Base-by-base conservation (phyloP, 2,329 filamentous ascomycete species). In the Hypoxylon sp. region DNA sequence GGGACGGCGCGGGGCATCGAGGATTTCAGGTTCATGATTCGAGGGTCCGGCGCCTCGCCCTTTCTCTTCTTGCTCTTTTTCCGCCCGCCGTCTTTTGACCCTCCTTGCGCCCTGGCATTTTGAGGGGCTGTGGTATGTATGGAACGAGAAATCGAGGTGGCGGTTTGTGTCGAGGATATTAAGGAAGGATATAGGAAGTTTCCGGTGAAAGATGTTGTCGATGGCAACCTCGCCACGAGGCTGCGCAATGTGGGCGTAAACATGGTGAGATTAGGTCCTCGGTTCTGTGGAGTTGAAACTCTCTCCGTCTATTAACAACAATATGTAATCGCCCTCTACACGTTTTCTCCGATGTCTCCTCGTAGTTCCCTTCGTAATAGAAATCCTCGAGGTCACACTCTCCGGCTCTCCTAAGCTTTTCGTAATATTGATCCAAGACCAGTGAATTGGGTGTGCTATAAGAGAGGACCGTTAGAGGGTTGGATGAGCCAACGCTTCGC, bases 1-100 rank as follows among this genome's bases (percentile, higher is more conserved):
- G 80, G 81, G 1, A 78, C 75, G n/a, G 69, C 70, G 20, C 77
- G 76, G 61, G 78, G 78, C 69, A 79, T 77, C 56, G 78, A 76
- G 41, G 72, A 65, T 50, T 72, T 74, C 51, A 80, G 71, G 51
- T 73, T 75, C 38, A 67, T 59, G 63, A 80, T 73, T 57, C 75
- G 73, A n/a, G 62, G 59, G 62, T 71, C 74, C 51, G 73, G 73
- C 37, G 71, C 73, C 17, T 68, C 73, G 37, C 60, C 52, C 56
- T 70, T 71, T 29, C 42, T 49, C 55, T 60, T 62, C 49, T 51
- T 61, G 23, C 34, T 36, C 50, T 54, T 58, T 51, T 59, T 60
- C 17, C 15, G 21, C 20, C 25, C 16, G 11, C 42, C 26, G 19
- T 31, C 42, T n/a, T 43, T 45, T 4, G 12, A 12, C 34, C 37